Evolutionary conservation across 148 eudicot genomes (phyloP), one percentile per base, ranked within the genome.

Genomic region (Amaranthus hypochondriacus): DNA sequence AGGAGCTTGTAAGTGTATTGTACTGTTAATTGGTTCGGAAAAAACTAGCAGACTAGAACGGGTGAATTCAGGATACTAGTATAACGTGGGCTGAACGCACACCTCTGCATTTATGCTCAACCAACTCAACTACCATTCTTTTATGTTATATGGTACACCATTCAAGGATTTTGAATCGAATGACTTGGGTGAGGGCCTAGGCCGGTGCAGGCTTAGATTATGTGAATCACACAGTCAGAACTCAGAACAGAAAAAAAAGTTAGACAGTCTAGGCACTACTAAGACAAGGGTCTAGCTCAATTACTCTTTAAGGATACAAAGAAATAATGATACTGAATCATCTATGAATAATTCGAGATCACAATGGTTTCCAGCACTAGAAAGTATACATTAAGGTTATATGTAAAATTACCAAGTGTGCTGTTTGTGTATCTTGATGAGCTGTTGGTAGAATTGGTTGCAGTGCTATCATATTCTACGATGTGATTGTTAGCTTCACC

Each of bases 341-440:
- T 28, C 39, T 28, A 28, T 28, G 2, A 28, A 28, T 28, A 28
- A 28, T 28, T 65, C 6, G 6, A 13, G 52, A 46, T 66, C 6
- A 15, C 52, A 66, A 7, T 12, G 42, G 5, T 48, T 15, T 66
- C 55, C 13, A 48, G n/a, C 55, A 6, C 3, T 8, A 44, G 0
- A 66, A 49, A 57, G 15, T 8, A 59, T 43, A 56, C 8, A 46
- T 48, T 13, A 15, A 55, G 13, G 11, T 55, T 63, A 21, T 43
- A 54, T 3, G 56, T 5, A 15, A 62, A 62, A 6, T 77, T 73
- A 84, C 87, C 87, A 4, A 79, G 82, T 48, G 93, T 82, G 81
- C 85, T 87, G 54, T 79, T 76, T 78, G 77, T 85, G 71, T 71
- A 75, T 74, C 82, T 82, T 65, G 92, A 84, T 43, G 92, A 88